phyloP scores from a whole-genome alignment of 352 stramenopile genomes.

The Pythium rhizo-oryzae region DNA sequence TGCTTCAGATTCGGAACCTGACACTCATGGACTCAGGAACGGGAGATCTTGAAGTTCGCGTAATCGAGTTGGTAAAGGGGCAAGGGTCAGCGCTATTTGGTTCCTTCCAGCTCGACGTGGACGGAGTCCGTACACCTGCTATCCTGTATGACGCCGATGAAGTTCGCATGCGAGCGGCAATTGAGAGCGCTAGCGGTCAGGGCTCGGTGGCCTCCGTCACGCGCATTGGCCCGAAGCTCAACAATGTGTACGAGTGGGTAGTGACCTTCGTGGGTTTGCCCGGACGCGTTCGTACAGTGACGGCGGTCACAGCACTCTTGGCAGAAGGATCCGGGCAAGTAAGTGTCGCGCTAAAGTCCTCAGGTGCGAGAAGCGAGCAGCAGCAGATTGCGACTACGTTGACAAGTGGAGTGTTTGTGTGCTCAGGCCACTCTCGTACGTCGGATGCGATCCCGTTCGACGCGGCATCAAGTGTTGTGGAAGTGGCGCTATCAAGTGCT shows the following conservation, averaged over 20 bases:
- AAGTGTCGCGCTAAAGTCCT: slow-evolving; percentile 13
- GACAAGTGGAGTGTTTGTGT: slow-evolving; percentile 47
- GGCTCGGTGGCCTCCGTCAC: slow-evolving; percentile 25
- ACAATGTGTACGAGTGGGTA: slow-evolving; percentile 50
- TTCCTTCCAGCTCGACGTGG: slow-evolving; percentile 46
- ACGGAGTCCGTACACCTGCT: slow-evolving; percentile 25
- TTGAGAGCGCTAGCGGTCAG: slow-evolving; percentile 23
- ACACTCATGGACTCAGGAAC: slow-evolving; percentile 51
- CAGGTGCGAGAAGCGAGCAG: slow-evolving; percentile 47
- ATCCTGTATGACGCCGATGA: slow-evolving; percentile 46
- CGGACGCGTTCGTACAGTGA: slow-evolving; percentile 31
- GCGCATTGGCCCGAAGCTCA: slow-evolving; percentile 41
- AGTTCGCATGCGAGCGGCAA: slow-evolving; percentile 23
- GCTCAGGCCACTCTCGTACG: slow-evolving; percentile 12
- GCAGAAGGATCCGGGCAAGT: slow-evolving; percentile 35
- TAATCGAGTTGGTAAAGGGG: slow-evolving; percentile 52
- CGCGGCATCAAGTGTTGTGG: slow-evolving; percentile 27
- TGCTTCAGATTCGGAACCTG: slow-evolving; percentile 45
- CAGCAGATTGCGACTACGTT: slow-evolving; percentile 39
- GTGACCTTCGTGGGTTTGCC: slow-evolving; percentile 43
- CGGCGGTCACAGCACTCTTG: slow-evolving; percentile 22
- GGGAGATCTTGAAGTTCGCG: slow-evolving; percentile 39
- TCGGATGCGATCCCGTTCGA: slow-evolving; percentile 37
- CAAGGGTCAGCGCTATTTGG: slow-evolving; percentile 41
- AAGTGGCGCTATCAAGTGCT: slow-evolving; percentile 28